Percentiles rank a stretch among this genome's conserved stretches.
Evolutionary conservation across 768 basidiomycete species (phyloP).

Genomic region (Mycena leptocephala): DNA sequence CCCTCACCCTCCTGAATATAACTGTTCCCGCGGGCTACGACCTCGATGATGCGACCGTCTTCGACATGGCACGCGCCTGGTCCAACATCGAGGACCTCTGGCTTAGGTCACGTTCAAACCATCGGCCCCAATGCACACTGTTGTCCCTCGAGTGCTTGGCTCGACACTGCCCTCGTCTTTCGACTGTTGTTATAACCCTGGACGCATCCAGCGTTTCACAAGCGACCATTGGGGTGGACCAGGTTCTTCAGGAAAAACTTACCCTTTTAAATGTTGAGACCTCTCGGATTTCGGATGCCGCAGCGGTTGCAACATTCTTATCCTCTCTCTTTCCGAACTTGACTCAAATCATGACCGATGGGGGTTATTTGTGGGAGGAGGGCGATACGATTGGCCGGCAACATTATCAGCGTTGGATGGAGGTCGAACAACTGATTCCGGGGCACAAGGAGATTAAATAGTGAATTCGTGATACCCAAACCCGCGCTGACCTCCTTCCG

Average conservation of each 20-base stretch:
- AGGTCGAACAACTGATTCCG: neutral
- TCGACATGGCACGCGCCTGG: neutral
- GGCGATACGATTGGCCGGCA: neutral
- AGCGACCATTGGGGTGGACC: no score
- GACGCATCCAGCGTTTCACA: neutral
- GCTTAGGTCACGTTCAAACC: neutral
- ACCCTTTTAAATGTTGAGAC: neutral
- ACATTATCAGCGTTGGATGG: neutral
- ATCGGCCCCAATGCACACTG: neutral
- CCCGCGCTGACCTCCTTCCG: no score
- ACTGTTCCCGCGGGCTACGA: neutral
- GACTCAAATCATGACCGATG: neutral
- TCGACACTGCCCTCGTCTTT: neutral
- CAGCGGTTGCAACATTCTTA: neutral
- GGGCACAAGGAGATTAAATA: no score
- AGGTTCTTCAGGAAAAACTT: neutral
- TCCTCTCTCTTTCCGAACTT: neutral
- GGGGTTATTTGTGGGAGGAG: neutral
- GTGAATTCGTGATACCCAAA: no score
- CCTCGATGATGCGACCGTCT: neutral
- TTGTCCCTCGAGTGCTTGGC: neutral
- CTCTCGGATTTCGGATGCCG: neutral
- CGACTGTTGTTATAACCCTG: neutral
- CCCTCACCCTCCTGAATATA: neutral
- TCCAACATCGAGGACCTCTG: neutral